Evolutionary conservation across 2,329 filamentous ascomycete genomes (phyloP), one percentile per base, ranked within the genome.

Genomic region (Eutypa lata): DNA sequence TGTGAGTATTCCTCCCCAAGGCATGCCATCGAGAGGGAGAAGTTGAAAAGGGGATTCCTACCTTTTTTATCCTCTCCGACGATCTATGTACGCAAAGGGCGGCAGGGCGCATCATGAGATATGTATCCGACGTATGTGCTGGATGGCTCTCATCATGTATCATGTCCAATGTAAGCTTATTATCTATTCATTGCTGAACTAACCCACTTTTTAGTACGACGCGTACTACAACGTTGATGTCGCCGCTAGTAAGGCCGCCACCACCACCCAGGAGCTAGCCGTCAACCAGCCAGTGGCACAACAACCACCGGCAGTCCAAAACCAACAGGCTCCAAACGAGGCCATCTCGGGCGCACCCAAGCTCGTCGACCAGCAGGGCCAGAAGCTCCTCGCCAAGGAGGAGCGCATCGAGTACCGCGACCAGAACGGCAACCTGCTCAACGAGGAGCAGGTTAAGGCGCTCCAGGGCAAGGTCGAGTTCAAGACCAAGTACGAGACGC

Each of bases 391-490:
- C 43, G 73, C 72, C 42, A 75, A 84, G 51, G 89, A 96, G 72
- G 89, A 97, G 73, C 88, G 87, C 61, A 77, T 97, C 46, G 94
- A 97, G 73, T 99, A 96, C 74, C 89, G 94, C 50, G 94, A 97
- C 70, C 90, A 97, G 71, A 80, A 96, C 62, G 94, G 94, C 60
- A 97, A 97, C 66, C 71, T 97, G 31, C 82, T 99, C 31, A 78
- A 93, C 65, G 84, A 88, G 51, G 89, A 91, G 65, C 84, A 96
- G 68, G 91, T 99, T 54, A 84, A 88, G 65, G 83, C 82, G 19
- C 83, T 99, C 31, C 83, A 93, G 70, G 94, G 93, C 65, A 95
- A 96, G 73, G 92, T 97, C 54, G 90, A 91, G 65, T 97, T 99
- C 75, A 87, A 95, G 75, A 97, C 94, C 13, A 88, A 88, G 61